phyloP scores from a whole-genome alignment of 2,329 filamentous ascomycete genomes.

The Arthrobotrys iridis region DNA sequence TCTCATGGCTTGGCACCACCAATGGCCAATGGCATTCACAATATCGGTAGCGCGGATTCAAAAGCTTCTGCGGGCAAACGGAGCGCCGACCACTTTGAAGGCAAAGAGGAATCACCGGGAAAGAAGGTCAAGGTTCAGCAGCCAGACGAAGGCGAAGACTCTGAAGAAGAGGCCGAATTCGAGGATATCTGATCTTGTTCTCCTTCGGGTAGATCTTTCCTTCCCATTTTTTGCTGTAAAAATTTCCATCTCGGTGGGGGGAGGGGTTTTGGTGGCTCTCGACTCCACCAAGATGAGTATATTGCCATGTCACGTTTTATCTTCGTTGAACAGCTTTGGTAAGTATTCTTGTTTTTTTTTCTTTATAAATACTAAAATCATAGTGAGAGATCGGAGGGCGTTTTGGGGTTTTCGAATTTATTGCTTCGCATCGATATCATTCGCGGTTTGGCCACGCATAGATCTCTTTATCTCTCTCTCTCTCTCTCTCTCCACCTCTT shows the following conservation, averaged over 20 bases:
- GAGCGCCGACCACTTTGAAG: conserved; percentile 43
- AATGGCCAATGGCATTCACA: conserved; percentile 29
- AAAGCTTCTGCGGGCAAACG: conserved; percentile 36
- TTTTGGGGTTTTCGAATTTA: conserved; percentile 1
- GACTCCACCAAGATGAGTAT: no score
- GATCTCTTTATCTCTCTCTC: not conserved
- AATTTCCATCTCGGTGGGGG: not conserved
- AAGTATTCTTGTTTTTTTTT: not conserved
- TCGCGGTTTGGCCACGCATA: not conserved
- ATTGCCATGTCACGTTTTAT: no score
- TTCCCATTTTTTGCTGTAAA: not conserved
- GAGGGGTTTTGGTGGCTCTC: no score
- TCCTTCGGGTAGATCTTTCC: not conserved
- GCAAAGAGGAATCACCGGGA: conserved; percentile 60
- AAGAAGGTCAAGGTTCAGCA: conserved; percentile 64
- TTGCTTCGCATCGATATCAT: not conserved
- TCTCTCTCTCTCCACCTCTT: not conserved
- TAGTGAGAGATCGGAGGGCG: not conserved
- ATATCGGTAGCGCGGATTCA: conserved; percentile 10
- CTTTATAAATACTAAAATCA: conserved; percentile 4
- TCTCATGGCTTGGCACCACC: conserved; percentile 30
- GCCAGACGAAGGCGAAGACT: conserved; percentile 56
- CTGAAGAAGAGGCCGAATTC: conserved; percentile 58
- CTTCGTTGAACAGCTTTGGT: not conserved
- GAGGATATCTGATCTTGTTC: conserved; percentile 56